Conservation (phyloP, 2,329 filamentous ascomycete species). For the Akanthomyces dipterigenus region DNA sequence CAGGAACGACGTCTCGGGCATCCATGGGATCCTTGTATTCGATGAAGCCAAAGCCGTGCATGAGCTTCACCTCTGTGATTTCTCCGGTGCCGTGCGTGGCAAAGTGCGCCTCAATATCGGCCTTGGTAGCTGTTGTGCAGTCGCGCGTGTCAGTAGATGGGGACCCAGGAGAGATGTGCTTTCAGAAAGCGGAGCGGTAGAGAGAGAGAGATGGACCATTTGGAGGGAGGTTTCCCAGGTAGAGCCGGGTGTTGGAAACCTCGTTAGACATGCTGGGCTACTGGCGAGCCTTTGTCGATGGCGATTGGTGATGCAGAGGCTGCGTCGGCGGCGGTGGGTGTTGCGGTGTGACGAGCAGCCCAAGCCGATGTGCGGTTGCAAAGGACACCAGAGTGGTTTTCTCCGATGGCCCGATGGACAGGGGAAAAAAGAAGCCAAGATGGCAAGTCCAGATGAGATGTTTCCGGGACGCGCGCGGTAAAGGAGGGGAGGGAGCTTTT, state of each 20-base stretch:
- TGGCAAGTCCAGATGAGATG: slow-evolving; percentile 1
- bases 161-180: slow-evolving; percentile 11
- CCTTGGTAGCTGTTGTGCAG: slow-evolving; percentile 73
- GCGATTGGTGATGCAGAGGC: background rate
- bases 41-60: slow-evolving; percentile 99
- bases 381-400: background rate
- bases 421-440: slow-evolving; percentile 12
- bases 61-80: slow-evolving; percentile 98
- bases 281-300: background rate
- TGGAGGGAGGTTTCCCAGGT: slow-evolving; percentile 94
- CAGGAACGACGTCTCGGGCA: slow-evolving; percentile 94
- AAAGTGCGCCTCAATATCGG: slow-evolving; percentile 94
- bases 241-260: slow-evolving; percentile 91
- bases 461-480: slow-evolving; percentile 9
- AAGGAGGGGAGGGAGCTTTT: slow-evolving; percentile 14
- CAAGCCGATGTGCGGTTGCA: background rate
- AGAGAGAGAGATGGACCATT: slow-evolving; percentile 57
- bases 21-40: slow-evolving; percentile 99
- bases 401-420: background rate
- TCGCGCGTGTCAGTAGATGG: slow-evolving; percentile 35
- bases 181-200: slow-evolving; percentile 3
- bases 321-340: background rate
- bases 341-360: background rate
- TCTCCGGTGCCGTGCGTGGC: slow-evolving; percentile 92
- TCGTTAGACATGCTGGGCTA: slow-evolving; percentile 59